Evolutionary conservation across 140 eudicot species (phyloP).

Genomic region (Eryngium alpinum): DNA sequence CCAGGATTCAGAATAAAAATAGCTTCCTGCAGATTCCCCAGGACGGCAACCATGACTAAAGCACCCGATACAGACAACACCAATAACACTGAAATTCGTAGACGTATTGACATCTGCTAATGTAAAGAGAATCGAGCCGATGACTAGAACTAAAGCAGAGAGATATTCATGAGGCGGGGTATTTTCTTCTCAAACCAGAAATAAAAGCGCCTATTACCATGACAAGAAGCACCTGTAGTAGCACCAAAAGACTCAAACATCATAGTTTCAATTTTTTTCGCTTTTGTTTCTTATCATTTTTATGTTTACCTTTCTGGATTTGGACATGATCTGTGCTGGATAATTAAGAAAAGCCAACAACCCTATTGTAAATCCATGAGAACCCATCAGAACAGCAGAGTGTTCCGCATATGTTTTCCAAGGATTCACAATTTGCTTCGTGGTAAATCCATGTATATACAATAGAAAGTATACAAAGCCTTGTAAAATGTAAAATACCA

Average conservation of each 20-base stretch:
- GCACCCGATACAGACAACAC: constrained; percentile 84
- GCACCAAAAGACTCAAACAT: not conserved
- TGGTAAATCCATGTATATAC: constrained; percentile 64
- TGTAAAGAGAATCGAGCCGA: constrained; percentile 52
- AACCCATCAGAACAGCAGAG: constrained; percentile 76
- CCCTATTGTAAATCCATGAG: constrained; percentile 75
- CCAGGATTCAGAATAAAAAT: constrained; percentile 88
- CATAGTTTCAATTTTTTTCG: too few relatives aligned
- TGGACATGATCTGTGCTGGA: constrained; percentile 84
- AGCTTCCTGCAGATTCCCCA: constrained; percentile 97
- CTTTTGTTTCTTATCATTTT: not conserved
- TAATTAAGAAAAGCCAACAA: constrained; percentile 74
- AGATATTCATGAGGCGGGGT: constrained; percentile 56
- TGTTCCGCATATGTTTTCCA: constrained; percentile 72
- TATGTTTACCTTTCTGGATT: constrained; percentile 59
- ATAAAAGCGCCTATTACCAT: constrained; percentile 55
- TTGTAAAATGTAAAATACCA: constrained; percentile 86
- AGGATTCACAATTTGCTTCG: constrained; percentile 79
- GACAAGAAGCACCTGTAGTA: constrained; percentile 27
- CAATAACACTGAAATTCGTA: constrained; percentile 50
- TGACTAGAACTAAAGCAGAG: constrained; percentile 47
- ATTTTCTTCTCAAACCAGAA: constrained; percentile 57
- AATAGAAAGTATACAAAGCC: constrained; percentile 64
- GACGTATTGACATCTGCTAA: constrained; percentile 57
- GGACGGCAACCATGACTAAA: constrained; percentile 86